These are phyloP conservation scores for Xerocomellus chrysenteron DNA, from an alignment of 768 basidiomycete genomes.

Conservation along the genomic window DNA sequence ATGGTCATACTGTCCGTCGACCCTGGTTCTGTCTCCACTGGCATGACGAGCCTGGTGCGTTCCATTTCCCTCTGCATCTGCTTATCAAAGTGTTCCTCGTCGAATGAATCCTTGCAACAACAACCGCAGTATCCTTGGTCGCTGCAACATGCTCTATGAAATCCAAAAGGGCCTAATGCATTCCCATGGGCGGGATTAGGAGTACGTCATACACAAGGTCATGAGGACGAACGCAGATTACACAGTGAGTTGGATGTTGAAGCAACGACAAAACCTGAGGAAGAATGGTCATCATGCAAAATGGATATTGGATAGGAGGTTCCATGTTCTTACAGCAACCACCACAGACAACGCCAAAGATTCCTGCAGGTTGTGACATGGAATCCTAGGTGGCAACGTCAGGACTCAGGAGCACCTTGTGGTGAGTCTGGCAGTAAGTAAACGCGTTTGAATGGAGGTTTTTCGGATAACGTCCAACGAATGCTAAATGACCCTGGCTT, in stretches of 20 bases:
- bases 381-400: neutral
- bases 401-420: neutral
- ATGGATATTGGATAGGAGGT: neutral
- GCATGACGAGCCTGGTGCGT: conserved; percentile 13
- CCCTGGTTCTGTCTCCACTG: conserved; percentile 10
- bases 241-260: conserved; percentile 12
- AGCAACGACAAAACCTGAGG: conserved; percentile 8
- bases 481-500: neutral
- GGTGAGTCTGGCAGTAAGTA: neutral
- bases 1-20: conserved; percentile 1
- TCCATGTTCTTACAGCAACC: conserved; percentile 7
- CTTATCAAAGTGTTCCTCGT: conserved; percentile 21
- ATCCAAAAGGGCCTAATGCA: conserved; percentile 6
- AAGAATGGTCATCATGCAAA: neutral
- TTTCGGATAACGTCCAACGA: neutral
- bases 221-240: conserved; percentile 13
- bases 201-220: neutral
- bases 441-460: neutral
- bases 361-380: conserved; percentile 8
- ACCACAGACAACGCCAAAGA: conserved; percentile 14
- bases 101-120: conserved; percentile 16
- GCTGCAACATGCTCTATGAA: conserved; percentile 12
- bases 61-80: conserved; percentile 18
- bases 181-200: neutral
- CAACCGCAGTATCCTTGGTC: conserved; percentile 18